Percentiles rank a stretch among this genome's conserved stretches.
phyloP scores from a whole-genome alignment of 371 early-diverging fungal species.

The Syncephalastrum monosporum region DNA sequence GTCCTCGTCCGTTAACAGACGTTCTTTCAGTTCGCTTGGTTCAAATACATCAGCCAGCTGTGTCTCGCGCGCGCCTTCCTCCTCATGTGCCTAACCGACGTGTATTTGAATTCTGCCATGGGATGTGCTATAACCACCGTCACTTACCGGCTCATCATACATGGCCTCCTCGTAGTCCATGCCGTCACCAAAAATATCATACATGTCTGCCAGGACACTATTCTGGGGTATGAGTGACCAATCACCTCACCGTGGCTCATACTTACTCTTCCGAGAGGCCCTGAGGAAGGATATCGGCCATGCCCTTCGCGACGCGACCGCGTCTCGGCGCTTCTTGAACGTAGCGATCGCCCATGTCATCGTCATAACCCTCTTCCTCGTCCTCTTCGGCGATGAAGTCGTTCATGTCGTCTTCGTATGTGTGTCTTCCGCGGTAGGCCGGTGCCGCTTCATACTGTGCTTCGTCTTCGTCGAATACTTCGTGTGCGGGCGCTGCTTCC shows the following conservation, averaged over 20 bases:
- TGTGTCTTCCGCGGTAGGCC: constrained; percentile 40
- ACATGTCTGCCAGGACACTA: constrained; percentile 81
- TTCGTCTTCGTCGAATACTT: constrained; percentile 55
- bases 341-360: constrained; percentile 25
- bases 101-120: neutral
- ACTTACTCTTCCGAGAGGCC: constrained; percentile 46
- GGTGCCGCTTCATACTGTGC: constrained; percentile 35
- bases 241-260: neutral
- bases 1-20: constrained; percentile 91
- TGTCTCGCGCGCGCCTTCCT: constrained; percentile 47
- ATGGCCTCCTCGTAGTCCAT: constrained; percentile 88
- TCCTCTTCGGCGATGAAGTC: constrained; percentile 76
- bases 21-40: constrained; percentile 84
- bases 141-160: constrained; percentile 36
- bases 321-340: constrained; percentile 26
- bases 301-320: constrained; percentile 33
- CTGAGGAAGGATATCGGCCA: constrained; percentile 44
- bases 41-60: constrained; percentile 85
- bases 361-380: constrained; percentile 52
- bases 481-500: constrained; percentile 20
- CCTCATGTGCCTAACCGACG: constrained; percentile 7
- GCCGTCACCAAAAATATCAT: constrained; percentile 91
- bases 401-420: constrained; percentile 57
- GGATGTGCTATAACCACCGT: neutral
- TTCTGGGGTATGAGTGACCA: neutral